Conservation (phyloP, 2,329 filamentous ascomycete species). For the Arthrobotrys musiformis region DNA sequence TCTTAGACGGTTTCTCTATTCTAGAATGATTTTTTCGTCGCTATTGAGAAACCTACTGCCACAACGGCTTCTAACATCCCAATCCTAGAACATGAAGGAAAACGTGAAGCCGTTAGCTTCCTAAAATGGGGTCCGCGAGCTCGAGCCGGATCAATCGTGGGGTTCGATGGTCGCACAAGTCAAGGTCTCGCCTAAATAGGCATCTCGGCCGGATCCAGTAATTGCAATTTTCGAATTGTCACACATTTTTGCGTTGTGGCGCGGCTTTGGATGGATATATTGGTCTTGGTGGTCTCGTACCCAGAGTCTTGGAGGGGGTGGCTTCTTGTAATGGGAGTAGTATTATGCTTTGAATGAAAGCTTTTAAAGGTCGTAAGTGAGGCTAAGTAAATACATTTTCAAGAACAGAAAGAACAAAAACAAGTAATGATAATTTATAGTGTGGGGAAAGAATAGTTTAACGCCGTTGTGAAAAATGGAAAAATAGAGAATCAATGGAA, state of each 20-base stretch:
- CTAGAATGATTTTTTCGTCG: not conserved
- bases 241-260: constrained; percentile 8
- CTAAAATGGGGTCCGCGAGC: not conserved
- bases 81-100: not conserved
- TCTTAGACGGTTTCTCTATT: not conserved
- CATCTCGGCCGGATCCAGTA: constrained; percentile 13
- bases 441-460: not conserved
- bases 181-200: not conserved
- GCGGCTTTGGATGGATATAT: too few relatives aligned
- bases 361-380: constrained; percentile 15
- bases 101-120: not conserved
- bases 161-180: not conserved
- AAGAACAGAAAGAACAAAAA: not conserved
- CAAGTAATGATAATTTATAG: not conserved
- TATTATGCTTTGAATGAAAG: constrained; percentile 8
- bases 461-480: constrained; percentile 17
- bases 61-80: not conserved
- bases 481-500: not conserved
- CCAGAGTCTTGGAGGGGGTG: too few relatives aligned
- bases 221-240: not conserved
- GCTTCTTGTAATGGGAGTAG: not conserved
- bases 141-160: not conserved
- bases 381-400: constrained; percentile 22
- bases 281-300: too few relatives aligned
- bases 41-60: not conserved